Percentiles rank a stretch among this genome's conserved stretches.
Conservation (phyloP, 352 stramenopile genomes). For the Phytopythium oedochilum region DNA sequence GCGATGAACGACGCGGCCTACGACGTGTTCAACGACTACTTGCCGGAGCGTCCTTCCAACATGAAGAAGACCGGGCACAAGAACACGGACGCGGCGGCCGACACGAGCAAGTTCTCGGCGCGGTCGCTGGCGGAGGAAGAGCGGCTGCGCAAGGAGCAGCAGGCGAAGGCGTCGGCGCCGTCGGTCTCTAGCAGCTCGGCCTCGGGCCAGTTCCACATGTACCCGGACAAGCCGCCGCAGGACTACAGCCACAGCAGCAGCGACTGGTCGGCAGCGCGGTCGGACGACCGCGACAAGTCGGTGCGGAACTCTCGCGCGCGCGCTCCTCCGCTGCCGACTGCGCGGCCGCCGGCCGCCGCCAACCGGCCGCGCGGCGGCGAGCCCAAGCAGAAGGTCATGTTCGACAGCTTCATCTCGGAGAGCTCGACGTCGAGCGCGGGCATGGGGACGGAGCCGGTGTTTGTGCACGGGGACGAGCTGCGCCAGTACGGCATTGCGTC, state of each 20-base stretch:
- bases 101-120: conserved; percentile 39
- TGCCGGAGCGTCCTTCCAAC: conserved; percentile 42
- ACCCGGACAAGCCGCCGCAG: conserved; percentile 7
- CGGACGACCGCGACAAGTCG: neutral
- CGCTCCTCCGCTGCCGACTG: conserved; percentile 9
- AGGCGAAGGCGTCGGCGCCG: conserved; percentile 4
- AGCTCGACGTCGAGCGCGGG: conserved; percentile 10
- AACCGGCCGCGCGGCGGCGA: neutral
- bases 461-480: conserved; percentile 26
- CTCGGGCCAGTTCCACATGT: conserved; percentile 17
- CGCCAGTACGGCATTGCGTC: conserved; percentile 20
- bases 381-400: conserved; percentile 6
- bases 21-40: conserved; percentile 75
- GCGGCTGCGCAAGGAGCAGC: conserved; percentile 7
- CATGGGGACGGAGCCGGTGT: conserved; percentile 25
- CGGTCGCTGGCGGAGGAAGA: conserved; percentile 16
- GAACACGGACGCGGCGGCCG: conserved; percentile 25
- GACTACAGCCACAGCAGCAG: conserved; percentile 13
- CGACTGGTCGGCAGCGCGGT: conserved; percentile 13
- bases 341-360: neutral
- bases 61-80: conserved; percentile 32
- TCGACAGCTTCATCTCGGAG: conserved; percentile 44
- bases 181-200: neutral
- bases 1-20: conserved; percentile 33
- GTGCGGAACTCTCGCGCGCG: neutral